Conservation (phyloP, 1,284 basidiomycete species). For the Cutaneotrichosporon sp. region DNA sequence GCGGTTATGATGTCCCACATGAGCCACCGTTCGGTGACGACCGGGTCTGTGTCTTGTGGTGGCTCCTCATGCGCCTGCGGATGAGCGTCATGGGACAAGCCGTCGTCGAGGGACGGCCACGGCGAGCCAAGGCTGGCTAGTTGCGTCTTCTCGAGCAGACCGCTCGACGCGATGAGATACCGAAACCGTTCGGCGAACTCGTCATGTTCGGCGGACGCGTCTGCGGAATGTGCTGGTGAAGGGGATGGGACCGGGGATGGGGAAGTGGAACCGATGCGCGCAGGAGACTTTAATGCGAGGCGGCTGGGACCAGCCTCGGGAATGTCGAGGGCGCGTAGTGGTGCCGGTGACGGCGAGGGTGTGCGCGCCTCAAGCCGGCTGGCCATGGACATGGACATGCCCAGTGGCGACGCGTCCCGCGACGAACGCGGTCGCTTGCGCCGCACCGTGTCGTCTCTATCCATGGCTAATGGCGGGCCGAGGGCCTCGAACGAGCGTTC, state of each 20-base stretch:
- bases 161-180: slow-evolving; percentile 40
- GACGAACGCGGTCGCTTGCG: background rate
- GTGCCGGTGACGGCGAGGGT: background rate
- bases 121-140: background rate
- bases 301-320: background rate
- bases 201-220: slow-evolving; percentile 3
- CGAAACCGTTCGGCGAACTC: slow-evolving; percentile 41
- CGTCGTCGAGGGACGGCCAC: background rate
- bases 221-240: no score
- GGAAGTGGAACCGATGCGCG: background rate
- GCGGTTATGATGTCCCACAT: slow-evolving; percentile 5
- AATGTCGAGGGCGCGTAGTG: background rate
- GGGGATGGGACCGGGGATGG: no score
- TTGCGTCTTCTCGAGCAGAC: slow-evolving; percentile 31
- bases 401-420: background rate
- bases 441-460: slow-evolving; percentile 1
- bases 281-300: background rate
- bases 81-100: background rate
- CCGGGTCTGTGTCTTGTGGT: background rate
- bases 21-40: no score
- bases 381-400: no score
- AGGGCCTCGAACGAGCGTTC: slow-evolving; percentile 17
- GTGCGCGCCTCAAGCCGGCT: background rate
- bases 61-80: background rate
- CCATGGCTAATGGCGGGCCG: slow-evolving; percentile 3